Conservation (phyloP, 2,329 filamentous ascomycete genomes). For the Neofusicoccum sp. region DNA sequence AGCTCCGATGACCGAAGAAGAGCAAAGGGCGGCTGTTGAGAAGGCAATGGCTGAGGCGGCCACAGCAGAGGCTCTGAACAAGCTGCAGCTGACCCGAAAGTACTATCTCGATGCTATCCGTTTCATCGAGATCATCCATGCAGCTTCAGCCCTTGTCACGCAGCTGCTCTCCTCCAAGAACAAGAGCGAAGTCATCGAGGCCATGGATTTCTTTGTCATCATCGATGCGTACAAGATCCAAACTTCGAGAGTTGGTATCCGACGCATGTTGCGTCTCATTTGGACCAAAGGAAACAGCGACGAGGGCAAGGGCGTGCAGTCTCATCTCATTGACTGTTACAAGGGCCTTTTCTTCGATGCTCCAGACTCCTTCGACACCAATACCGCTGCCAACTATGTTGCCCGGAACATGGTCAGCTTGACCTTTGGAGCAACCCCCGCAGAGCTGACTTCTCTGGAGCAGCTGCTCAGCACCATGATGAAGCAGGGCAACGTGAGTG, state of each 20-base stretch:
- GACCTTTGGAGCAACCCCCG: slow-evolving; percentile 92
- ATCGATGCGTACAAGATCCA: slow-evolving; percentile 96
- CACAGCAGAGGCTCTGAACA: slow-evolving; percentile 84
- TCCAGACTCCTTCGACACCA: slow-evolving; percentile 81
- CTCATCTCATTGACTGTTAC: slow-evolving; percentile 96
- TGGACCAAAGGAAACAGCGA: slow-evolving; percentile 99
- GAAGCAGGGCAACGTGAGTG: slow-evolving; percentile 84
- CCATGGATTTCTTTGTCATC: slow-evolving; percentile 97
- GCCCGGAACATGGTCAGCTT: slow-evolving; percentile 98
- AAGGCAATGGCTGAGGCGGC: slow-evolving; percentile 86
- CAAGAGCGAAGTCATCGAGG: slow-evolving; percentile 98
- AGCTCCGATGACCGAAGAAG: slow-evolving; percentile 73
- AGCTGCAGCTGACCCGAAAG: slow-evolving; percentile 82
- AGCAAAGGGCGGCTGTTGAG: slow-evolving; percentile 71
- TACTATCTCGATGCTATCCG: slow-evolving; percentile 93
- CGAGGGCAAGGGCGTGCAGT: slow-evolving; percentile 96
- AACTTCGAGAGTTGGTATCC: slow-evolving; percentile 87
- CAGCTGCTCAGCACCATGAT: slow-evolving; percentile 97
- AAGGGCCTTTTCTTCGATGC: slow-evolving; percentile 95
- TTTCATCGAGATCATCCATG: slow-evolving; percentile 90
- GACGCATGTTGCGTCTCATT: slow-evolving; percentile 93
- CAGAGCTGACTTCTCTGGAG: slow-evolving; percentile 92
- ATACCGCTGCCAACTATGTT: slow-evolving; percentile 93
- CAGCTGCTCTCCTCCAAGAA: slow-evolving; percentile 92
- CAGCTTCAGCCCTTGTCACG: slow-evolving; percentile 76